Evolutionary conservation across 2,329 filamentous ascomycete genomes (phyloP), one percentile per base, ranked within the genome.

Genomic region (Cladosporium phlei): DNA sequence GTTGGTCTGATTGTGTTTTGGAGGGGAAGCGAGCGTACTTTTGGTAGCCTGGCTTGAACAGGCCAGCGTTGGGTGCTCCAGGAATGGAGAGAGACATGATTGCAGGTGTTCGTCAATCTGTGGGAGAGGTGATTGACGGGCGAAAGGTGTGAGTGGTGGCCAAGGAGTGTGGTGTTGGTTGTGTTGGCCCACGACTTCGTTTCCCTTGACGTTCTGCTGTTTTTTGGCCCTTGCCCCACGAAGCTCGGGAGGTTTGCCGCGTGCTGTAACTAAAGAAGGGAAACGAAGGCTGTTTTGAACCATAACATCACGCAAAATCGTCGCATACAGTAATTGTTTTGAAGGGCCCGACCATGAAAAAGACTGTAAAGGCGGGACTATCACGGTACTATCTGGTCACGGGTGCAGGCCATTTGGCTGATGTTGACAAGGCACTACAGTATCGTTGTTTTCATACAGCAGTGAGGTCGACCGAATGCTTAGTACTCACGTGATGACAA

Each of bases 31-130:
- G 25, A 43, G 71, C 79, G 66, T 80, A 96, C 90, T 86, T 95
- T 71, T 90, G 90, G 74, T 98, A 98, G 62, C 91, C 91, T 61
- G 83, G 78, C 77, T 97, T 97, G 79, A 98, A 97, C 30, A 97
- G 80, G 68, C 86, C 86, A 64, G 86, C 79, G 69, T 96, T 95
- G 53, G 93, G 93, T 61, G 93, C 91, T 69, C 83, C 88, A 55
- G 93, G 93, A 66, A 98, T 94, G 66, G 89, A 88, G 67, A 98
- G 82, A 72, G 93, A 98, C 93, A 98, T 97, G 12, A 7, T 37
- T n/a, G 42, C 32, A 16, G 27, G 11, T 22, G 21, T 24, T 28
- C 42, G 42, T 45, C 42, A 37, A 45, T 45, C 42, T n/a, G 17
- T 24, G 11, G 16, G 2, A 14, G 5, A 4, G 14, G n/a, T 27